Conservation (phyloP, 2,329 filamentous ascomycete species). For the Pseudocercospora vitis region DNA sequence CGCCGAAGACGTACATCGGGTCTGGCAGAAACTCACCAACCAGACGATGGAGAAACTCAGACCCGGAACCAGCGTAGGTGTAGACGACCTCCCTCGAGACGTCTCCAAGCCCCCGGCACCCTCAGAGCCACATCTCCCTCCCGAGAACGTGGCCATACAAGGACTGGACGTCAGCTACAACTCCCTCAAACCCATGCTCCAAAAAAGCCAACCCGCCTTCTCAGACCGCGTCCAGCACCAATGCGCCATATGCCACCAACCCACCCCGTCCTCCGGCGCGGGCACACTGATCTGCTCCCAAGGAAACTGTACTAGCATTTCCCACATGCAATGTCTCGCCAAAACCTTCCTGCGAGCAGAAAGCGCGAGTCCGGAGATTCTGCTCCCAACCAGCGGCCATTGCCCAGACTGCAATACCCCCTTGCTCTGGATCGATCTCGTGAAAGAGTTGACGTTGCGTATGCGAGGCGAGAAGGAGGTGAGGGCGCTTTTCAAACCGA, state of each 20-base stretch:
- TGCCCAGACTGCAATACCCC: constrained; percentile 69
- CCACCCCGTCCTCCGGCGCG: constrained; percentile 41
- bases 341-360: constrained; percentile 49
- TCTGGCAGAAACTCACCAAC: constrained; percentile 65
- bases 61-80: constrained; percentile 49
- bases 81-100: constrained; percentile 23
- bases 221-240: constrained; percentile 34
- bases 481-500: constrained; percentile 62
- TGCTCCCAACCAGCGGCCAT: constrained; percentile 60
- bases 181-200: constrained; percentile 50
- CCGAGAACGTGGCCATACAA: constrained; percentile 38
- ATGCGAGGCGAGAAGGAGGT: constrained; percentile 69
- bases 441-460: constrained; percentile 78
- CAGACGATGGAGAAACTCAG: constrained; percentile 52
- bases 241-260: constrained; percentile 54
- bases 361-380: constrained; percentile 23
- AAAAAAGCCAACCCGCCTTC: constrained; percentile 52
- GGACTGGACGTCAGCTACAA: constrained; percentile 56
- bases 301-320: constrained; percentile 48
- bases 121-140: constrained; percentile 20
- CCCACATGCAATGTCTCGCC: constrained; percentile 60
- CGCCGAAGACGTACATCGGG: constrained; percentile 63
- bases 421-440: constrained; percentile 72
- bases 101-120: constrained; percentile 22
- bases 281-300: constrained; percentile 55